A percentile compares a stretch with the other conserved stretches of the same genome.
Conservation (phyloP, 768 basidiomycete genomes). For the Xerocomellus amylosporus region DNA sequence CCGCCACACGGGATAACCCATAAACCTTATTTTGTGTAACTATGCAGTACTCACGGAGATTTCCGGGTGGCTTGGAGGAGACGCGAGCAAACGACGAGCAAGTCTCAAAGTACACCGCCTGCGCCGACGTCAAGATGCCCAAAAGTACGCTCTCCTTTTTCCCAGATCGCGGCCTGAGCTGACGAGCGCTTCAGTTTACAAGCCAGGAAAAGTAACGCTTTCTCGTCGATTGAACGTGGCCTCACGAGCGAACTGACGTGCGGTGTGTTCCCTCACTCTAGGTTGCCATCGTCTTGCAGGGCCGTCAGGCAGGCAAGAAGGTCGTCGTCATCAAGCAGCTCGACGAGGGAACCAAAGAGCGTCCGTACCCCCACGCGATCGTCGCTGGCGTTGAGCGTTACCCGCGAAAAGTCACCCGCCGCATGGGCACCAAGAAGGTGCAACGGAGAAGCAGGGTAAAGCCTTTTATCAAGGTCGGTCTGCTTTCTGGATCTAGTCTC, state of each 20-base stretch:
- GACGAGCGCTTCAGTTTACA: constrained; percentile 64
- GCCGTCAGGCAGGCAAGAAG: constrained; percentile 99
- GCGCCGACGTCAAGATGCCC: constrained; percentile 42
- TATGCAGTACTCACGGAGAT: constrained; percentile 30
- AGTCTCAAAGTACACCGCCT: constrained; percentile 26
- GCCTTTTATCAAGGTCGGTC: constrained; percentile 96
- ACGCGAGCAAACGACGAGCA: constrained; percentile 13
- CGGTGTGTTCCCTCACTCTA: constrained; percentile 31
- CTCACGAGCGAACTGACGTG: background rate
- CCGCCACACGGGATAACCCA: background rate
- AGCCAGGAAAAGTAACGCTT: constrained; percentile 79
- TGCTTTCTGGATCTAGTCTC: background rate
- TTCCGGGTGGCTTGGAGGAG: constrained; percentile 35
- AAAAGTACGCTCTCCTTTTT: constrained; percentile 30
- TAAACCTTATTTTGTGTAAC: constrained; percentile 16
- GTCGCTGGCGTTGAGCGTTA: constrained; percentile 98
- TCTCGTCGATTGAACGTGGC: background rate
- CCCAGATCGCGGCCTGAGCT: constrained; percentile 1
- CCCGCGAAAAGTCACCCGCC: constrained; percentile 95
- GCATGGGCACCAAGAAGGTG: constrained; percentile 96
- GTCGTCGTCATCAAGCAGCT: constrained; percentile 98
- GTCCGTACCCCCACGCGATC: constrained; percentile 96
- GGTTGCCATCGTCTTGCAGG: constrained; percentile 97
- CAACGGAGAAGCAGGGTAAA: constrained; percentile 94
- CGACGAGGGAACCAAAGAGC: constrained; percentile 95